Base-by-base conservation (phyloP, 2,329 filamentous ascomycete species). In the Exophiala bonariae region DNA sequence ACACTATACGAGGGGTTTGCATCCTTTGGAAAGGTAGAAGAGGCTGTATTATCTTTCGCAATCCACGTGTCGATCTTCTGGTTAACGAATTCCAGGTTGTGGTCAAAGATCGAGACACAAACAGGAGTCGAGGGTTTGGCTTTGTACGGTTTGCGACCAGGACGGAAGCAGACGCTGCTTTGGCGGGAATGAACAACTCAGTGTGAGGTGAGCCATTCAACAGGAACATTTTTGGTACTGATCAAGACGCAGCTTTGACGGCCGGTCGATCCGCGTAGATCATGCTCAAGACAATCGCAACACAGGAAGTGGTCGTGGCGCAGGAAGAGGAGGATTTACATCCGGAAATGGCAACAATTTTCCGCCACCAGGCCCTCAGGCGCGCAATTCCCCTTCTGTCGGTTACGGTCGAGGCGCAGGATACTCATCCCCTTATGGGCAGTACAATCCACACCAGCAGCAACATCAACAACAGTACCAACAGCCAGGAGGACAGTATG, bases 41-140 rank as follows among this genome's bases (percentile, higher is more conserved):
- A 99, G 82, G 93, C 93, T 62, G 93, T 97, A 81, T 72, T 45
- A 14, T 20, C 13, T 18, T 16, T 20, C 32, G 45, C 33, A 16
- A 16, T n/a, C n/a, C n/a, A 20, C 22, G 19, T 59, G 51, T 28
- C 50, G 47, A 37, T 47, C 40, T 4, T 18, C 52, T 53, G 55
- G 50, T 55, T 50, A 39, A 61, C 55, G 39, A 52, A 26, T 37
- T 47, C 39, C 64, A 97, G 92, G 88, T 96, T 55, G 92, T 99
- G 59, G 91, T 97, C 63, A 97, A 96, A 76, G 92, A 99, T 71
- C 89, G 91, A 64, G 92, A 97, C 67, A 96, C 92, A 64, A 88
- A 89, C 62, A 89, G 92, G 69, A 96, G 91, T 78, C 89, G 93
- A 69, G 93, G 93, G 52, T 99, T 97, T 69, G 93, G 93, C 38